Base-by-base conservation (phyloP, 2,329 filamentous ascomycete genomes). In the Nemania sp. region DNA sequence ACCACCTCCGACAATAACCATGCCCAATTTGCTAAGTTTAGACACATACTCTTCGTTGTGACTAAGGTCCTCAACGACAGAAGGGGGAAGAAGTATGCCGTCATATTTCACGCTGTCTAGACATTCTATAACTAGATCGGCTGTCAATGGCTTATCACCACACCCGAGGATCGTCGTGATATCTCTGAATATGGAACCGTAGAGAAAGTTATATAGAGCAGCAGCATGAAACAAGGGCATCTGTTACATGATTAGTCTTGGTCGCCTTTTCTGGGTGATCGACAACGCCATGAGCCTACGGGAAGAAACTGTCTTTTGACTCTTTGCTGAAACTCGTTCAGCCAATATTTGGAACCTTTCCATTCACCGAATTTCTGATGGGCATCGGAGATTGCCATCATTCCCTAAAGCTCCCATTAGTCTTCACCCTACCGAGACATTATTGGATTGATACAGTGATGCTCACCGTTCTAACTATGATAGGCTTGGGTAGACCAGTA, bases 401-500 rank as follows among this genome's bases (percentile, higher is more conserved):
- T 68, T 20, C 68, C 68, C 60, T 65, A 22, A 3, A 3, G 41
- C 15, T 2, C 22, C 2, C 11, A 15, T 66, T 32, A 66, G n/a
- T 22, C 18, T n/a, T 38, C 10, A 43, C 13, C 7, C 7, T 56
- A n/a, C 20, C 6, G 20, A 2, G 20, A 55, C 32, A 35, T 35
- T 7, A 13, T 3, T 18, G 20, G 47, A 22, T 38, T 22, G 6
- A n/a, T 13, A 1, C 8, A 45, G 15, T 26, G 8, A 27, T 27
- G 13, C 56, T 52, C 49, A 57, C 64, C 22, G 52, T 55, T 54
- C 35, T 62, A n/a, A 45, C 70, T 11, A 81, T 66, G 22, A 85
- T 76, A 1, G 83, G 82, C 69, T 83, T 85, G 0, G 83, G 83
- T 5, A 83, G 74, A 0, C 82, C 83, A 0, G 82, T 84, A 53